Conservation (phyloP, 2,329 filamentous ascomycete species). For the Ceratocystis alfenasii region DNA sequence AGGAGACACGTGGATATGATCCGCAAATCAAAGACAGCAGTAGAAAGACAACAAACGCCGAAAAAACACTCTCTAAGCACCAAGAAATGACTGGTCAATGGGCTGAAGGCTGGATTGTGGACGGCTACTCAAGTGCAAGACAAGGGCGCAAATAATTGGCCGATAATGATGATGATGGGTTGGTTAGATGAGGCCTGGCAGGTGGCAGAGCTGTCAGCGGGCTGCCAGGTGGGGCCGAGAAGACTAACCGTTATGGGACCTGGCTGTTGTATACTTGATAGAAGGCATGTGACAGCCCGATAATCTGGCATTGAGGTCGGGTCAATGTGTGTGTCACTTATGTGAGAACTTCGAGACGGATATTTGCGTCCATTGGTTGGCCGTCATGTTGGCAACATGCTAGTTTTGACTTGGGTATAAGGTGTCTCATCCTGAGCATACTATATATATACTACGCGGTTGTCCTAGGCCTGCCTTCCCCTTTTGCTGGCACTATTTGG, state of each 20-base stretch:
- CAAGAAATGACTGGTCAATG: constrained; percentile 6
- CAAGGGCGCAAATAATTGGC: constrained; percentile 7
- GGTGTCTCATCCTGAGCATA: not conserved
- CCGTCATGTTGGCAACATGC: not conserved
- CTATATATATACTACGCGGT: too few species aligned
- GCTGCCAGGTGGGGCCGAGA: not conserved
- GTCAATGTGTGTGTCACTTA: too few species aligned
- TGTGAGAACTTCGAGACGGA: not conserved
- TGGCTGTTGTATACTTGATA: not conserved
- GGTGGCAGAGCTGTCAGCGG: constrained; percentile 3
- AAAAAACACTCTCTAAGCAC: not conserved
- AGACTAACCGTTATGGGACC: not conserved
- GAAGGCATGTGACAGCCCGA: not conserved
- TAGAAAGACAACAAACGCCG: not conserved
- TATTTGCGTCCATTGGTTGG: not conserved
- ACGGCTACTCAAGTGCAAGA: not conserved
- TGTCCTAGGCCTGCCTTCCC: constrained; percentile 21
- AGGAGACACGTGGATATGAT: constrained; percentile 11
- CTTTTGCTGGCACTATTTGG: not conserved
- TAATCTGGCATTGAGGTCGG: too few species aligned
- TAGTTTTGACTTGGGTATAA: not conserved
- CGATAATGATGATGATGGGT: constrained; percentile 6
- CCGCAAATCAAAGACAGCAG: not conserved
- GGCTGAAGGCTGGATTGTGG: constrained; percentile 13
- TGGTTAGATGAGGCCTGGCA: constrained; percentile 11